Base-by-base conservation (phyloP, 2,329 filamentous ascomycete genomes). In the Didymella segeticola region DNA sequence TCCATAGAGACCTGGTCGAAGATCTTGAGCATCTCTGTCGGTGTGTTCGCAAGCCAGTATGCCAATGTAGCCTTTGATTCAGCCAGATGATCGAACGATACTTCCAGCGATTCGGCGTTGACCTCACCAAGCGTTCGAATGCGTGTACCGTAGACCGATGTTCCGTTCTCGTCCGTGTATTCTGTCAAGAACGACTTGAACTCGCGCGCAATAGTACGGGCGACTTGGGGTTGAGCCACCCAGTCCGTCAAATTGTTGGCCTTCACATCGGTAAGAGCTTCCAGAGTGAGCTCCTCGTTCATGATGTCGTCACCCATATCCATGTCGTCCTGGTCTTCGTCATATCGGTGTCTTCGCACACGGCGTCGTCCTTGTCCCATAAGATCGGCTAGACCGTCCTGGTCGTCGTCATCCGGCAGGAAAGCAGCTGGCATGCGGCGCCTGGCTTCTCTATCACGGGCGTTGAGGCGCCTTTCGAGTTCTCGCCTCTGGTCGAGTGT, bases 1-100 rank as follows among this genome's bases (percentile, higher is more conserved):
- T 99, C 95, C 86, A 99, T 93, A 52, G 95, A 93, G 4, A 97
- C 93, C 62, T 96, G 88, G 66, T 99, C 95, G 69, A 99, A 98
- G 42, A 99, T 88, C 74, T 95, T 95, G 57, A 99, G 84, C 71
- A 98, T 90, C 75, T 97, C 93, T n/a, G 90, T 86, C 0, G 95
- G 95, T 0, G 93, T 92, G 70, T 98, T 99, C 62, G 93, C 93
- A 23, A 99, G 80, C 79, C 97, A 99, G 75, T 96, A 98, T 12
- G 93, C 95, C 15, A 99, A 80, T 47, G 95, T 95, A 22, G 95
- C 95, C 77, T 97, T 98, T 56, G 90, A 90, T 36, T 90, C 87
- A 7, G 91, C 89, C 15, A 99, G 82, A 74, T 99, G 93, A 61
- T 93, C 90, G 74, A 96, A 99, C 2, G 93, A 97, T 38, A 99